A percentile compares a stretch with the other conserved stretches of the same genome.
Evolutionary conservation across 1,284 basidiomycete species (phyloP).

Genomic region (Mycena citricolor): DNA sequence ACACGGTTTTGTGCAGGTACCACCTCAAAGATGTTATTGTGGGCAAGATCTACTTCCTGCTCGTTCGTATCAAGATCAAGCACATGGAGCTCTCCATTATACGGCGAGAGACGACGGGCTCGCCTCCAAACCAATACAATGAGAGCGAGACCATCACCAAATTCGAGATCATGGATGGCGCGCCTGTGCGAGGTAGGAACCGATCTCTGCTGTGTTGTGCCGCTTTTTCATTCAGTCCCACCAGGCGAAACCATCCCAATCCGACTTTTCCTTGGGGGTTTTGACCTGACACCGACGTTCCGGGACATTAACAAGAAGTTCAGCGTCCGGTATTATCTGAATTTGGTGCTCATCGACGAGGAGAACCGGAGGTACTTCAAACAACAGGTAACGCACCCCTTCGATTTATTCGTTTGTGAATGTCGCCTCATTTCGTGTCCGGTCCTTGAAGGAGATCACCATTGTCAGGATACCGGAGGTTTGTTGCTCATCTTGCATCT

Average conservation of each 20-base stretch:
- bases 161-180: constrained; percentile 99
- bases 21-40: constrained; percentile 99
- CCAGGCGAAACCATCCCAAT: constrained; percentile 97
- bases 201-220: background rate
- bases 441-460: constrained; percentile 57
- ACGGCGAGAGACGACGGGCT: constrained; percentile 93
- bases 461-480: constrained; percentile 77
- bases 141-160: constrained; percentile 99
- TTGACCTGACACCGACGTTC: constrained; percentile 98
- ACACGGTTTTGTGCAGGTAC: constrained; percentile 59
- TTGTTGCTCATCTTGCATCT: background rate
- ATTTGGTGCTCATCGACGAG: constrained; percentile 95
- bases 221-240: background rate
- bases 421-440: constrained; percentile 5
- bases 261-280: constrained; percentile 95
- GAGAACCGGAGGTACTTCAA: constrained; percentile 97
- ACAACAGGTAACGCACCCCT: constrained; percentile 67
- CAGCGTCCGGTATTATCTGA: constrained; percentile 94
- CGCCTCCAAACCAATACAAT: constrained; percentile 97
- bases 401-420: background rate
- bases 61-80: constrained; percentile 99
- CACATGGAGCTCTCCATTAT: constrained; percentile 99
- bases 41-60: constrained; percentile 98
- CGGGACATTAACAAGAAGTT: constrained; percentile 99
- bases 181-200: constrained; percentile 79